phyloP scores from a whole-genome alignment of 345 rosid species.

The Boechera divaricarpa region DNA sequence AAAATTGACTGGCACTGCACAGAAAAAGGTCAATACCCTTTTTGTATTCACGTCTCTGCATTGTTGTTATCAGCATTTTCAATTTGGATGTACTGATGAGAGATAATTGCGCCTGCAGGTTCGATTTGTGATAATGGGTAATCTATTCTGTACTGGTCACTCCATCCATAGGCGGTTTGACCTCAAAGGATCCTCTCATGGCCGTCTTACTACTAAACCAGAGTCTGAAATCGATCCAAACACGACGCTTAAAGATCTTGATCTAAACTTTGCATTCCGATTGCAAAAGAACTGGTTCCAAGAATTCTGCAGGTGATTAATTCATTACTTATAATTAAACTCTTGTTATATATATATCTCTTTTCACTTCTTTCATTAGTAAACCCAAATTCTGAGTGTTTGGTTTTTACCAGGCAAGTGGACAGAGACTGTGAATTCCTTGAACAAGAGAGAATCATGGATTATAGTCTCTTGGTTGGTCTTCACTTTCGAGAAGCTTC shows the following conservation, averaged over 20 bases:
- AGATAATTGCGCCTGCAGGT: slow-evolving; percentile 57
- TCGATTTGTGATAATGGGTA: slow-evolving; percentile 93
- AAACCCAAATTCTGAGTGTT: background rate
- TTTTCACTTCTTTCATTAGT: slow-evolving; percentile 2
- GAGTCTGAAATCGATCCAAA: slow-evolving; percentile 89
- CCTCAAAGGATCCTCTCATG: slow-evolving; percentile 97
- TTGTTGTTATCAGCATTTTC: slow-evolving; percentile 13
- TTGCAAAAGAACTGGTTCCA: slow-evolving; percentile 79
- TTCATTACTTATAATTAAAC: background rate
- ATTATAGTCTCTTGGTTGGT: slow-evolving; percentile 89
- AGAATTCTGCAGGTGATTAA: slow-evolving; percentile 82
- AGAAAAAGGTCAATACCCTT: slow-evolving; percentile 69
- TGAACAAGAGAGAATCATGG: slow-evolving; percentile 96
- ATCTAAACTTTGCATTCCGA: slow-evolving; percentile 78
- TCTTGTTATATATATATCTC: background rate
- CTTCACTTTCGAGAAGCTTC: slow-evolving; percentile 79
- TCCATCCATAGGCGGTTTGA: slow-evolving; percentile 89
- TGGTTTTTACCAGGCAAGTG: slow-evolving; percentile 72
- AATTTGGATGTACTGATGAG: slow-evolving; percentile 24
- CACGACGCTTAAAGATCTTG: slow-evolving; percentile 95
- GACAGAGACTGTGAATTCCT: slow-evolving; percentile 94
- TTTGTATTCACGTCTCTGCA: slow-evolving; percentile 4
- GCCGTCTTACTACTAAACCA: slow-evolving; percentile 76
- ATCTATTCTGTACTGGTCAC: slow-evolving; percentile 78
- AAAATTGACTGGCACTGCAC: slow-evolving; percentile 68